Evolutionary conservation across 768 basidiomycete species (phyloP), one percentile per base, ranked within the genome.

Genomic region (Ramaria sp.): DNA sequence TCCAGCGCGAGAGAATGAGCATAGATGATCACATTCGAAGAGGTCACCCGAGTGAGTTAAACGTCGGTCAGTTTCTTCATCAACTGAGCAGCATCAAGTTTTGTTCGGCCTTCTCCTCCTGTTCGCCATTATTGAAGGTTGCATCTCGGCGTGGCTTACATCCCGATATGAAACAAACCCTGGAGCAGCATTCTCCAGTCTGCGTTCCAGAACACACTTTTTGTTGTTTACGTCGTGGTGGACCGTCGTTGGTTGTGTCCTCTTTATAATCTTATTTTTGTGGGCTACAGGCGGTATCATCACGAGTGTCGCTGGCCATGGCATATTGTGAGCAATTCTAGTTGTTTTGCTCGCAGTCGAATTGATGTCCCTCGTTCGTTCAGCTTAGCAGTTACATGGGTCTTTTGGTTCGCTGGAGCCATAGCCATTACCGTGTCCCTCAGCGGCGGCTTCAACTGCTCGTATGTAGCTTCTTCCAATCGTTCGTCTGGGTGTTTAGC

Each of bases 341-440:
- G 22, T 30, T 52, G 44, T 16, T 30, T 30, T 32, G 28, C 48
- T 58, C 30, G 39, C 27, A 37, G 39, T 9, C 18, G 44, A 41
- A 20, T 41, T 10, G 20, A 38, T 12, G 24, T 37, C 16, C 25
- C 32, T 34, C 9, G 32, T 13, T 32, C 30, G n/a, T 36, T n/a
- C 58, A 88, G 86, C 67, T 66, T 88, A 48, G 55, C 72, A 48
- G 13, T 89, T 18, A 86, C 85, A 1, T 89, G 86, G 85, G 72
- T 89, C 36, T 72, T 88, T 57, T 91, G 88, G 88, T 72, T 78
- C 2, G 79, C 86, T 0, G 85, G 75, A 1, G 85, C 85, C 1
- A 82, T 85, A 1, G 74, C 83, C 1, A 74, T 89, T 44, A 88
- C 88, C 1, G 68, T 76, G 18, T 66, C 75, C 24, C 70, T 88